Conservation (phyloP, 164 flowering plant species). For the Nymphaea colorata region DNA sequence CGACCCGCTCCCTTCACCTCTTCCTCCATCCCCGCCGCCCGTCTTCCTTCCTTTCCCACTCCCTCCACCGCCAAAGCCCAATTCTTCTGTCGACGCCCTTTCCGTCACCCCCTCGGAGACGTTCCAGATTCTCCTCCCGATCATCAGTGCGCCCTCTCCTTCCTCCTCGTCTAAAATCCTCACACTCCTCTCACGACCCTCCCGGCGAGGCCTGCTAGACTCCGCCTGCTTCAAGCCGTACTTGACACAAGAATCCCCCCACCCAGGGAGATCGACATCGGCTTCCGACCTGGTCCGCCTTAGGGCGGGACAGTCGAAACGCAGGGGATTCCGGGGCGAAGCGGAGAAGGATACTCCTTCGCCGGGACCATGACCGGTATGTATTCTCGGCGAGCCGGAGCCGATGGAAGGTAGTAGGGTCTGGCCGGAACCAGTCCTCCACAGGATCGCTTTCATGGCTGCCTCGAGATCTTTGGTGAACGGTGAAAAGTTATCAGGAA, state of each 20-base stretch:
- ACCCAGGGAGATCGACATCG: conserved; percentile 17
- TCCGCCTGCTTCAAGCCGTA: background rate
- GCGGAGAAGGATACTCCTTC: conserved; percentile 15
- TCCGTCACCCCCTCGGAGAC: conserved; percentile 10
- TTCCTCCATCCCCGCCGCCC: conserved; percentile 18
- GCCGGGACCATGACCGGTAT: conserved; percentile 12
- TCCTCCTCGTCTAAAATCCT: conserved; percentile 6
- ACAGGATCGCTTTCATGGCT: conserved; percentile 32
- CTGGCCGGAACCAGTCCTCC: conserved; percentile 37
- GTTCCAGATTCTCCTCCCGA: background rate
- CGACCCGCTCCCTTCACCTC: conserved; percentile 15
- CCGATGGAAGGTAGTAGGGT: conserved; percentile 7
- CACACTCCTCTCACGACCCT: background rate
- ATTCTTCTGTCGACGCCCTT: conserved; percentile 17
- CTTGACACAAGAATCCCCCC: background rate
- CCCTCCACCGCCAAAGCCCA: conserved; percentile 20
- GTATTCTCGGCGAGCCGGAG: conserved; percentile 14
- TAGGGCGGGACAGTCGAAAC: conserved; percentile 15
- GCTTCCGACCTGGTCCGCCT: conserved; percentile 33
- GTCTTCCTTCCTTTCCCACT: conserved; percentile 10
- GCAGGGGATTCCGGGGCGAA: conserved; percentile 21
- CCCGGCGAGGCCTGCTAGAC: background rate
- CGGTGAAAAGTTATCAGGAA: too few species aligned
- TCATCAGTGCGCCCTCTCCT: background rate
- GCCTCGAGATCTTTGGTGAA: background rate